These are phyloP conservation scores for Fusarium pseudograminearum DNA, from an alignment of 2,329 filamentous ascomycete species.

Conservation along the genomic window DNA sequence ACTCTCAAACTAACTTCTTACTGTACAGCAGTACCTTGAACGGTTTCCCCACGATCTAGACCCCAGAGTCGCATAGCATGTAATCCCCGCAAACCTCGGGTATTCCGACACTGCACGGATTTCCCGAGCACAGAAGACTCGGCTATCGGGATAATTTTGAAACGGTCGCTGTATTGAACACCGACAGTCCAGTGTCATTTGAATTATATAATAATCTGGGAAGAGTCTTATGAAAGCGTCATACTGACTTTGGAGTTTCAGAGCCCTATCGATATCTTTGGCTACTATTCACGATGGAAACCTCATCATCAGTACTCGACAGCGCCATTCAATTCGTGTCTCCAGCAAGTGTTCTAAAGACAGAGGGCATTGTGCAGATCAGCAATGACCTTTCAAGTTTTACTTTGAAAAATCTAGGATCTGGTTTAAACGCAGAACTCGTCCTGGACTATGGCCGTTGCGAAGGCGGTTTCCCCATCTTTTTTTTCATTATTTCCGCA, in stretches of 20 bases:
- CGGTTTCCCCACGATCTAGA: neutral
- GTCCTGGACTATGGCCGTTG: constrained; percentile 11
- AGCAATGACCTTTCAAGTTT: neutral
- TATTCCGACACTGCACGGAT: constrained; percentile 1
- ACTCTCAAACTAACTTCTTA: no score
- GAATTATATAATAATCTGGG: neutral
- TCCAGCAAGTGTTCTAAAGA: neutral
- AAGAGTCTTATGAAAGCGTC: no score
- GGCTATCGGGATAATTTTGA: neutral
- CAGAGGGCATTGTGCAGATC: neutral
- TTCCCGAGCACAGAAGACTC: neutral
- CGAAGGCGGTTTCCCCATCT: constrained; percentile 4
- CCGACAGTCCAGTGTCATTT: neutral
- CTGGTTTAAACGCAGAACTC: neutral
- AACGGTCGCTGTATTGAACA: neutral
- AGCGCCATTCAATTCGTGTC: no score
- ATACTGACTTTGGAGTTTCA: neutral
- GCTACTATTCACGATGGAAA: neutral
- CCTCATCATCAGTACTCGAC: no score
- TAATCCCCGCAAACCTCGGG: neutral
- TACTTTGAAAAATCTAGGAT: neutral
- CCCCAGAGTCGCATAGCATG: neutral
- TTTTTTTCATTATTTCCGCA: neutral
- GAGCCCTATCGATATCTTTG: neutral
- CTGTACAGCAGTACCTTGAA: no score